Percentiles rank a stretch among this genome's conserved stretches.
Evolutionary conservation across 2,329 filamentous ascomycete genomes (phyloP).

Genomic region (Penicillium hordei): DNA sequence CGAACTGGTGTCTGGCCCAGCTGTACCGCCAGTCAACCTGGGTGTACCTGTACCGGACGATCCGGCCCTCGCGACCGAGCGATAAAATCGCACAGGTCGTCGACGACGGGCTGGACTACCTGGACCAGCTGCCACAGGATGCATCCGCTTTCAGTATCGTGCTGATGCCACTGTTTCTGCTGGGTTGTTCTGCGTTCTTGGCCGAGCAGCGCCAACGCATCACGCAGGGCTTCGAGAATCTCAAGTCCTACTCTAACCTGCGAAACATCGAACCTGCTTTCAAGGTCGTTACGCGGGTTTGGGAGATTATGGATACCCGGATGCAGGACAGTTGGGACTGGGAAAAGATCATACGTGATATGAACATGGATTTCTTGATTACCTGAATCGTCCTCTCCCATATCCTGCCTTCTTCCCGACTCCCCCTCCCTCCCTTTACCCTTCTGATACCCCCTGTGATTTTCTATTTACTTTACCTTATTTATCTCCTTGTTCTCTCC

Average conservation of each 20-base stretch:
- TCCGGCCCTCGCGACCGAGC: slow-evolving; percentile 56
- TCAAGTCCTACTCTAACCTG: slow-evolving; percentile 57
- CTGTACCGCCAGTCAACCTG: slow-evolving; percentile 63
- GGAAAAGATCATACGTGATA: slow-evolving; percentile 59
- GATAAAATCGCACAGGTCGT: slow-evolving; percentile 58
- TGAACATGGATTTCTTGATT: slow-evolving; percentile 62
- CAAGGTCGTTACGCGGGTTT: slow-evolving; percentile 57
- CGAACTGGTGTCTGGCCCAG: slow-evolving; percentile 58
- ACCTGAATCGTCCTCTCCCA: slow-evolving; percentile 45
- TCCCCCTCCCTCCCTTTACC: slow-evolving; percentile 5
- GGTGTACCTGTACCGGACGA: slow-evolving; percentile 64
- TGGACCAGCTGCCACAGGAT: slow-evolving; percentile 56
- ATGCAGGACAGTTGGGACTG: slow-evolving; percentile 62
- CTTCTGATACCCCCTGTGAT: slow-evolving; percentile 24
- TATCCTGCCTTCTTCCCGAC: not conserved
- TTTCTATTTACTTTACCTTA: slow-evolving; percentile 3
- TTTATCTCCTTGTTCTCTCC: slow-evolving; percentile 1
- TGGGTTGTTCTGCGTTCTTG: slow-evolving; percentile 62
- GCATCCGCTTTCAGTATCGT: slow-evolving; percentile 59
- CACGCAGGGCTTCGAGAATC: slow-evolving; percentile 52
- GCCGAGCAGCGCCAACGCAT: slow-evolving; percentile 57
- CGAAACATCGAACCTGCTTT: slow-evolving; percentile 60
- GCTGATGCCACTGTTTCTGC: slow-evolving; percentile 61
- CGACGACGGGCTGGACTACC: slow-evolving; percentile 57
- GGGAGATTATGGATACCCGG: slow-evolving; percentile 59